phyloP scores from a whole-genome alignment of 768 basidiomycete genomes.

The Collybia mongolica region DNA sequence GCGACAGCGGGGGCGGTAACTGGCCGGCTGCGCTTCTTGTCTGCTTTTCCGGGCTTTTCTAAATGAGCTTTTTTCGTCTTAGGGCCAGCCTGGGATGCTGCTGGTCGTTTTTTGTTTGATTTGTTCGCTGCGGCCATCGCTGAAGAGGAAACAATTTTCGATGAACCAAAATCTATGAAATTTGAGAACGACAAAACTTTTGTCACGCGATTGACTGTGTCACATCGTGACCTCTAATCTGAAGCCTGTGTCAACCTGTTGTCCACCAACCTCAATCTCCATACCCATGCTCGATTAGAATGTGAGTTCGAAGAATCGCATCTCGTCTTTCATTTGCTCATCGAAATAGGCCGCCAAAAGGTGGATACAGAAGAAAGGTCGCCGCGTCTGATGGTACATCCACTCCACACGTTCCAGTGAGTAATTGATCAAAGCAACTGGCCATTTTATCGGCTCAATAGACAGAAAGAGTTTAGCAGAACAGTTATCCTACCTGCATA shows the following conservation, averaged over 20 bases:
- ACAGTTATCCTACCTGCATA: conserved; percentile 69
- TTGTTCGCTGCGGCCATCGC: conserved; percentile 39
- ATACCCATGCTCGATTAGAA: too few species aligned
- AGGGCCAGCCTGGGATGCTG: conserved; percentile 44
- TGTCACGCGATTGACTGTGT: too few species aligned
- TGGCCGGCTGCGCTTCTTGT: conserved; percentile 48
- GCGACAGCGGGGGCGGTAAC: conserved; percentile 41
- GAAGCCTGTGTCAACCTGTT: too few species aligned
- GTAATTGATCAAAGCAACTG: conserved; percentile 4
- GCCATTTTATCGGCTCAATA: background rate
- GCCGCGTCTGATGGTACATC: conserved; percentile 42
- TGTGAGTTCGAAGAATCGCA: too few species aligned
- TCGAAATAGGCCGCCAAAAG: conserved; percentile 42
- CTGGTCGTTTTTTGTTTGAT: conserved; percentile 48
- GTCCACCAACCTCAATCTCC: too few species aligned
- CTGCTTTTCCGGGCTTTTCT: conserved; percentile 26
- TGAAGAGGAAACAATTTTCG: too few species aligned
- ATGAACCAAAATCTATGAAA: too few species aligned
- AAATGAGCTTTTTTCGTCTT: conserved; percentile 53
- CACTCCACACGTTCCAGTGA: conserved; percentile 42
- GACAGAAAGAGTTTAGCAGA: conserved; percentile 62
- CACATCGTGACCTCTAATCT: too few species aligned
- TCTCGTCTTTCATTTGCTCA: background rate
- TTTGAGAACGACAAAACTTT: too few species aligned
- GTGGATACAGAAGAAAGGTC: conserved; percentile 36